phyloP scores from a whole-genome alignment of 2,329 filamentous ascomycete genomes.

The Talaromyces sp. region DNA sequence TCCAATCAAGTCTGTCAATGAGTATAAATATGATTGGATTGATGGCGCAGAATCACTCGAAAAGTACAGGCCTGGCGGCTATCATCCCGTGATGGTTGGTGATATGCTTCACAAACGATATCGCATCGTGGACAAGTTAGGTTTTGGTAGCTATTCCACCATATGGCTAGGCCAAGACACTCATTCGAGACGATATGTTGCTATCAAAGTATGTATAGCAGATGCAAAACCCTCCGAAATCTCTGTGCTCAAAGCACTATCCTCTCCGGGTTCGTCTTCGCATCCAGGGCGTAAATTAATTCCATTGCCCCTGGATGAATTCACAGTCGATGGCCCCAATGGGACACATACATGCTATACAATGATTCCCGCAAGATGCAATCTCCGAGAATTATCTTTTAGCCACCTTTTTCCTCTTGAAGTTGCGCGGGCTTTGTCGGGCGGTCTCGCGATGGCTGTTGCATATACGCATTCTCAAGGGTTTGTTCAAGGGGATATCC shows the following conservation, averaged over 20 bases:
- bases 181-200: constrained; percentile 26
- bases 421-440: constrained; percentile 27
- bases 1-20: background rate
- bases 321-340: constrained; percentile 29
- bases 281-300: background rate
- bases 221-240: constrained; percentile 22
- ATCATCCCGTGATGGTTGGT: constrained; percentile 35
- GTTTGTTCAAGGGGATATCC: constrained; percentile 30
- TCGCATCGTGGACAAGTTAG: constrained; percentile 42
- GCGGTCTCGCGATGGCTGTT: constrained; percentile 19
- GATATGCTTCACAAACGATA: constrained; percentile 33
- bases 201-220: constrained; percentile 30
- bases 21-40: constrained; percentile 28
- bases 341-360: constrained; percentile 29
- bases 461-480: constrained; percentile 25
- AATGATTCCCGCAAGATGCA: constrained; percentile 25
- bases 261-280: background rate
- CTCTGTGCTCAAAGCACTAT: constrained; percentile 21
- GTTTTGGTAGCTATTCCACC: constrained; percentile 42
- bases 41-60: constrained; percentile 31
- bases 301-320: constrained; percentile 25
- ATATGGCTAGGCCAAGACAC: constrained; percentile 42
- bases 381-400: constrained; percentile 30
- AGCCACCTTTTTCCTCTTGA: constrained; percentile 27
- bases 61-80: constrained; percentile 32